Conservation (phyloP, 306 rosid genomes). For the Cercis canadensis region DNA sequence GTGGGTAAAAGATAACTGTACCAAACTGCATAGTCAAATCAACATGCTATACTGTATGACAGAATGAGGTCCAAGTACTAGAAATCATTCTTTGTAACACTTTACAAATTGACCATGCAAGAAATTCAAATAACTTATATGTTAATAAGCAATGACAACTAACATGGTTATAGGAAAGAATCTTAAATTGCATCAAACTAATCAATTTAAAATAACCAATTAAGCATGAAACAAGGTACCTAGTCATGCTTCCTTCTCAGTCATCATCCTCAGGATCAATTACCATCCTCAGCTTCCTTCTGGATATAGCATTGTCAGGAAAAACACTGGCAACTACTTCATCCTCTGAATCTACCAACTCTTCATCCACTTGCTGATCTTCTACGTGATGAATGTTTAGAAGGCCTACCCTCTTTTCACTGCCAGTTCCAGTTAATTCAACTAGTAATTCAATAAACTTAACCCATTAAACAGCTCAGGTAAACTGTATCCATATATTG, state of each 20-base stretch:
- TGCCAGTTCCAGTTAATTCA: conserved; percentile 40
- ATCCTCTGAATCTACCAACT: conserved; percentile 74
- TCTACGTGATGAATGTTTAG: conserved; percentile 40
- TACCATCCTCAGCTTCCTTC: conserved; percentile 85
- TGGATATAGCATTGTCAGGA: conserved; percentile 47
- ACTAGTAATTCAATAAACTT: conserved; percentile 31
- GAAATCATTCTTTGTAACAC: neutral
- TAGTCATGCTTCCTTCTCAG: conserved; percentile 45
- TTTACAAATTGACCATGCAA: neutral
- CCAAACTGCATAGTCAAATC: neutral
- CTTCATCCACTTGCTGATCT: conserved; percentile 44
- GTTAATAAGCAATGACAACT: neutral
- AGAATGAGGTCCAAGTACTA: neutral
- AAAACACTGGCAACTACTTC: conserved; percentile 48
- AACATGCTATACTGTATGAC: neutral
- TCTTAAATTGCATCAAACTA: neutral
- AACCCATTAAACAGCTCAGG: conserved; percentile 2
- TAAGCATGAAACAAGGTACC: conserved; percentile 15
- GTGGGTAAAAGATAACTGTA: neutral
- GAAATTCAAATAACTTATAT: neutral
- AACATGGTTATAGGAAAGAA: neutral
- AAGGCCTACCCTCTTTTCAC: conserved; percentile 30
- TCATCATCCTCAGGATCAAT: conserved; percentile 84
- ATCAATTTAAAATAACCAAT: neutral
- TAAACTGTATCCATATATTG: conserved; percentile 17